Conservation (phyloP, 345 rosid species). For the Eucalyptus erythrocorys region DNA sequence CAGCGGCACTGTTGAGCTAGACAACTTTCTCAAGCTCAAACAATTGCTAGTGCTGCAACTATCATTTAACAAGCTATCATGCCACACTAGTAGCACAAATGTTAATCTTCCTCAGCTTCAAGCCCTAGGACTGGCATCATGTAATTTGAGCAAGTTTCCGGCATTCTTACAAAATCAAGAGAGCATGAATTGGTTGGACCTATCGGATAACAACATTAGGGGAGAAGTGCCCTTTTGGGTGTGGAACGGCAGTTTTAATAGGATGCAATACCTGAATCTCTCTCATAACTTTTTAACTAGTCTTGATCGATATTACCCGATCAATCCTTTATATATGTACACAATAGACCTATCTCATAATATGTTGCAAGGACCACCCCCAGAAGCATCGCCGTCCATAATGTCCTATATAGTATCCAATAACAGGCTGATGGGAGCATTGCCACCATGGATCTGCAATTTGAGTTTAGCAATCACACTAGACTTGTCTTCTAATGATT, state of each 20-base stretch:
- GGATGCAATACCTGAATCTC: neutral
- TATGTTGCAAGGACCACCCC: neutral
- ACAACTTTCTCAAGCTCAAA: neutral
- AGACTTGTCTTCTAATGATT: conserved; percentile 9
- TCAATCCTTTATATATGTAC: neutral
- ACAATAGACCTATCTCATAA: neutral
- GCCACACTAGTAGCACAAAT: neutral
- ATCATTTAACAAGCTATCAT: neutral
- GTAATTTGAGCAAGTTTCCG: conserved; percentile 4
- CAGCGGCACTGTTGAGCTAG: neutral
- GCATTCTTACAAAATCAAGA: neutral
- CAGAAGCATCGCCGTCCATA: neutral
- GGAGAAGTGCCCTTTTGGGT: conserved; percentile 8
- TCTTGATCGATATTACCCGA: neutral
- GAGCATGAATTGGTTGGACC: neutral
- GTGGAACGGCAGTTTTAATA: neutral
- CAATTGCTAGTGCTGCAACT: fast-evolving
- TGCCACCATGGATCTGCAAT: neutral
- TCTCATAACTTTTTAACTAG: neutral
- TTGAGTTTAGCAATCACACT: neutral
- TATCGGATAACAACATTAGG: neutral
- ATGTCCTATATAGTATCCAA: neutral
- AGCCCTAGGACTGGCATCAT: neutral
- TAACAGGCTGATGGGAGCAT: neutral
- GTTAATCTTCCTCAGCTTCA: neutral